Evolutionary conservation across 2,329 filamentous ascomycete species (phyloP).

Genomic region (Trichoderma hamatum): DNA sequence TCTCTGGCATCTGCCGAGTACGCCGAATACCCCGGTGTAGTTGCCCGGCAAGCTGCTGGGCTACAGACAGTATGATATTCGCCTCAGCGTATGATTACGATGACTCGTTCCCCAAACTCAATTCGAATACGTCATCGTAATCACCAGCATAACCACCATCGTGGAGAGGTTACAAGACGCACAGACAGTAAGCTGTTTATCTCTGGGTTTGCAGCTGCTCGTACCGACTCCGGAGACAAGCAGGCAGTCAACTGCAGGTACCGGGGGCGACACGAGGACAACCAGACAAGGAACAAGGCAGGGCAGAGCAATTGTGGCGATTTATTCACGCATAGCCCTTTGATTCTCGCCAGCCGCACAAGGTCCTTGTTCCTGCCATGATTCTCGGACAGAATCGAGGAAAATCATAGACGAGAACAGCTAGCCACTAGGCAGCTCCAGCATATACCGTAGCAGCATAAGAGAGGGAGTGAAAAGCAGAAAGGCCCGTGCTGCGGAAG

Average conservation of each 20-base stretch:
- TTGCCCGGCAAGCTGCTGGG: not conserved
- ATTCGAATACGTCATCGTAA: not conserved
- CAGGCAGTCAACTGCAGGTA: not conserved
- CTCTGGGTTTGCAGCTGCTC: not conserved
- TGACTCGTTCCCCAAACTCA: not conserved
- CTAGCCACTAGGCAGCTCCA: not conserved
- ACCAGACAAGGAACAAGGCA: not conserved
- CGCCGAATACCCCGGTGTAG: not conserved
- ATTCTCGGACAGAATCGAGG: not conserved
- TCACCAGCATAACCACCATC: not conserved
- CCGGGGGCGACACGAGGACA: not conserved
- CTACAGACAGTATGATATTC: not conserved
- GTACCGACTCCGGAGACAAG: not conserved
- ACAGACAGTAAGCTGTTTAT: not conserved
- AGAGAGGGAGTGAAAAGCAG: not conserved
- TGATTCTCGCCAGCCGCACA: not conserved
- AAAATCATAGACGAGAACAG: not conserved
- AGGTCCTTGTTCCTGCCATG: not conserved
- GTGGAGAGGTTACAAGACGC: not conserved
- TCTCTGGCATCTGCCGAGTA: not conserved
- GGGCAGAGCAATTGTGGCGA: not conserved
- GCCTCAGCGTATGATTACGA: not conserved
- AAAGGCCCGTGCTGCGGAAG: not conserved
- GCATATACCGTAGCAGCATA: not conserved
- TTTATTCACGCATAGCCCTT: not conserved